Base-by-base conservation (phyloP, 23 red algal genomes). In the Gracilariopsis chorda region DNA sequence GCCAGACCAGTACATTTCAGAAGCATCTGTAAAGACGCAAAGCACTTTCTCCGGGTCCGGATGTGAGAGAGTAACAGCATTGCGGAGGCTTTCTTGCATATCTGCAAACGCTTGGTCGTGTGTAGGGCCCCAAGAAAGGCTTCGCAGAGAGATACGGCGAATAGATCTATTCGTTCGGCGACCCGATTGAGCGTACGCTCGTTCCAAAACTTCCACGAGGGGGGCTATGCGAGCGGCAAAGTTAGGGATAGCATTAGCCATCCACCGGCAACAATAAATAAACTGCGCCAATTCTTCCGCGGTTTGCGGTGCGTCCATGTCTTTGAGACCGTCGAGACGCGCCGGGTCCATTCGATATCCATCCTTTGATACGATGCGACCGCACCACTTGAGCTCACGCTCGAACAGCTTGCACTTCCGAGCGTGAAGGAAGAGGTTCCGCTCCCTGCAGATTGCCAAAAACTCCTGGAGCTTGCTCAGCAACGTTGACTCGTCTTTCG, bases 21-120 rank as follows among this genome's bases (percentile, higher is more conserved):
- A 90, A 2, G 71, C 86, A 40, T 90, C 86, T 17, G 71, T 80
- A 37, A 69, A 90, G 25, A 90, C 58, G 69, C 56, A 90, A n/a
- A 90, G 56, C 12, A 90, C 28, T 1, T 52, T 90, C 4, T 58
- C 32, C 1, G 33, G 48, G 33, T 77, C 51, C 2, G 86, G 86
- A 29, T 90, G 67, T 27, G 52, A 7, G 1, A 90, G 55, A 14
- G 25, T 63, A 1, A 80, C 86, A 36, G 70, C 52, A 4, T 61
- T 33, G 1, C 45, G 70, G 12, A 90, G 58, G 6, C 27, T 33
- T 2, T 47, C 25, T 67, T 80, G 52, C 1, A 90, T 34, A 21
- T 4, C 48, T 2, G 23, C 9, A 20, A 90, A 79, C 6, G 86
- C 73, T 25, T 7, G 28, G 0, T 41, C 28, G 10, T 90, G 67